Evolutionary conservation across 305 asterid genomes (phyloP), one percentile per base, ranked within the genome.

Genomic region (Striga hermonthica): DNA sequence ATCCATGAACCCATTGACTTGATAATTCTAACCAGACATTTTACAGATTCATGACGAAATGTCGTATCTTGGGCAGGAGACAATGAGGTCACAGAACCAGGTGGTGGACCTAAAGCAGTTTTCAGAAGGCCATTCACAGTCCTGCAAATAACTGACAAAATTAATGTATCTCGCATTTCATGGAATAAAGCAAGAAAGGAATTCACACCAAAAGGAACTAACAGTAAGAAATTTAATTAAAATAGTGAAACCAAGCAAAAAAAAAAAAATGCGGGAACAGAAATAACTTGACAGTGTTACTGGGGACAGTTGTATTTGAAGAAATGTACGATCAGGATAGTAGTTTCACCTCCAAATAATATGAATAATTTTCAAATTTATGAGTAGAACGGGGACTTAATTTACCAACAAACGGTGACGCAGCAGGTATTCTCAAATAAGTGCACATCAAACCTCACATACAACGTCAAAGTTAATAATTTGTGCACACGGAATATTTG

Each of bases 21-120:
- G 68, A 88, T 86, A 62, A 93, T 88, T 67, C 80, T 84, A 69
- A 84, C 97, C 81, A 90, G 85, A 78, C 99, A 93, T 68, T 83
- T 93, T 22, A 93, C 97, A 40, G 99, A 88, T 85, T 90, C 99
- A 78, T 84, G 87, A 63, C 95, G 97, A 78, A 93, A 90, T 47
- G 97, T 86, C 74, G 81, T 78, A 73, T 93, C 99, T 75, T 93
- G 99, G 75, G 80, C 89, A 45, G 93, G 92, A 65, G 97, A 82
- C 83, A 93, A 77, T 68, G 91, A 78, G 67, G 96, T 81, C 47
- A 89, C 69, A 9, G 97, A 90, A 72, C 97, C 99, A 75, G 99
- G 84, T 55, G 97, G 96, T 39, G 97, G 96, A 67, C 99, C 99
- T 69, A 90, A 80, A 62, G 99, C 95, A 69, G 99, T 93, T 85